Evolutionary conservation across 2,329 filamentous ascomycete genomes (phyloP), one percentile per base, ranked within the genome.

Genomic region (Elsinoe ampelina): DNA sequence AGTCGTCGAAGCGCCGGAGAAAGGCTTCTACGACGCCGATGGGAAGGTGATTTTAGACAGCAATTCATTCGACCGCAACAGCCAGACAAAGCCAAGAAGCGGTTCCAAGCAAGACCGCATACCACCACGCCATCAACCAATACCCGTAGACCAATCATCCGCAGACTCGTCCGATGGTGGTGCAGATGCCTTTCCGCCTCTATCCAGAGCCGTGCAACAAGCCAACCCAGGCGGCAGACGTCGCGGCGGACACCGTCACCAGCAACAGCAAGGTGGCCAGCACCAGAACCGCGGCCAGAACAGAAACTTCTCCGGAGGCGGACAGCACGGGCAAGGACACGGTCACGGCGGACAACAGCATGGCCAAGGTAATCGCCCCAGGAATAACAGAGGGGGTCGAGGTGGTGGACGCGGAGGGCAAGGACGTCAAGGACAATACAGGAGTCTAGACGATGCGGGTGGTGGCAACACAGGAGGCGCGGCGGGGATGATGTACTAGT

Each of bases 1-100:
- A 1, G 84, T 97, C 47, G 89, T 95, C 68, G 77, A 83, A 35
- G 30, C 30, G 19, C 48, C 48, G 54, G 87, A 92, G 73, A 70
- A 83, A 52, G 65, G 82, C 87, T 63, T 80, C 77, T 64, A 72
- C 80, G 15, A 82, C 82, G 61, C 75, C 78, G 32, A 84, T 80
- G 65, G 85, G 79, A 66, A 71, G 74, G 35, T 72, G 78, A 58
- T 39, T 17, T 5, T 39, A 17, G 19, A 52, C 34, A 20, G 26
- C 3, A 26, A 39, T 7, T 22, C 34, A 3, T 6, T 12, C 22
- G 34, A 22, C 19, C 19, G 34, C 19, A 26, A 26, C 12, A 7
- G 85, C 84, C 84, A 64, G 80, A 84, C 62, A 80, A 79, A 19
- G 76, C 77, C 39, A 36, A 22, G 79, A 80, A 26, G 80, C 84